Conservation (phyloP, 371 early-diverging fungal genomes). For the Mortierella sp. region DNA sequence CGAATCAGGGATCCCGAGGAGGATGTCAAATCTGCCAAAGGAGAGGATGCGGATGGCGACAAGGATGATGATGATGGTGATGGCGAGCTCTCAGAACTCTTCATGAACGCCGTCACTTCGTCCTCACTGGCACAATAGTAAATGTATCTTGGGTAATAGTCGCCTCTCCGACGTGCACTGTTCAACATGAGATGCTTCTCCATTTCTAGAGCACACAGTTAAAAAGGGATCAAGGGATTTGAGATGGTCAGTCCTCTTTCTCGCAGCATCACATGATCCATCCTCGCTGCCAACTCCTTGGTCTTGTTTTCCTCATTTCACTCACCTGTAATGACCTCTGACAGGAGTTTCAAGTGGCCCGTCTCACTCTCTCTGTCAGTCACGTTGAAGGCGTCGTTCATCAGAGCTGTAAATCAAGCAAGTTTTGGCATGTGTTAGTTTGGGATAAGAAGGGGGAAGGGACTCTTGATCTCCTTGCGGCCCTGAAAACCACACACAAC, state of each 20-base stretch:
- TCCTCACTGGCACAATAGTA: constrained; percentile 42
- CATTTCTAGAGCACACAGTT: not conserved
- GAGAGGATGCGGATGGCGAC: too few relatives aligned
- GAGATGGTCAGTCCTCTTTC: too few relatives aligned
- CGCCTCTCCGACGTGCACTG: constrained; percentile 11
- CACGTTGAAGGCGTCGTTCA: constrained; percentile 43
- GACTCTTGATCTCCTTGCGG: not conserved
- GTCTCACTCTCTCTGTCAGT: constrained; percentile 27
- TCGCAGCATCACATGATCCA: too few relatives aligned
- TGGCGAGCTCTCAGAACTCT: too few relatives aligned
- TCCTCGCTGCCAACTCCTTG: too few relatives aligned
- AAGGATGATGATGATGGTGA: too few relatives aligned
- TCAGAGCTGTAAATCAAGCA: constrained; percentile 21
- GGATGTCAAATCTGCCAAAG: too few relatives aligned
- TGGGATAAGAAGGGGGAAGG: not conserved
- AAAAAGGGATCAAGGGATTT: not conserved
- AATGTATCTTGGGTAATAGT: constrained; percentile 43
- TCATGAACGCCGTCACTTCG: constrained; percentile 26
- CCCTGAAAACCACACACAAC: too few relatives aligned
- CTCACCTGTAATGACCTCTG: constrained; percentile 40
- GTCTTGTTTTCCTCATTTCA: too few relatives aligned
- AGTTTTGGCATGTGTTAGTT: not conserved
- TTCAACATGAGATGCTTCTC: constrained; percentile 3
- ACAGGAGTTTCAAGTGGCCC: constrained; percentile 39
- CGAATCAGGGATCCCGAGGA: too few relatives aligned